Evolutionary conservation across 257 asterid species (phyloP).

Genomic region (Ocimum tenuiflorum): DNA sequence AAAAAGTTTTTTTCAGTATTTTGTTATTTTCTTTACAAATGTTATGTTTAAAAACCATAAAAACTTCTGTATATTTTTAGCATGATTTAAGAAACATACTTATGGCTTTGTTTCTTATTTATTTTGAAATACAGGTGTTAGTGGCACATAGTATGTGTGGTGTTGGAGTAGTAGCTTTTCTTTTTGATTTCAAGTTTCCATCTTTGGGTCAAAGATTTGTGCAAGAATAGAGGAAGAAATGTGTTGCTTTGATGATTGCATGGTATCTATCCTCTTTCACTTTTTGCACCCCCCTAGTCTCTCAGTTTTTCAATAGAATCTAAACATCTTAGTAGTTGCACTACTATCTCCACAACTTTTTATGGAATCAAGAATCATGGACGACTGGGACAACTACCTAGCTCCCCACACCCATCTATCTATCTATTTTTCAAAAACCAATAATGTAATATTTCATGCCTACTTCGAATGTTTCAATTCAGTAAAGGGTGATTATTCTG

Average conservation of each 20-base stretch:
- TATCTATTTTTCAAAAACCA: too few relatives aligned
- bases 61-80: too few relatives aligned
- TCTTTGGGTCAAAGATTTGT: slow-evolving; percentile 75
- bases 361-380: slow-evolving; percentile 31
- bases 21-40: too few relatives aligned
- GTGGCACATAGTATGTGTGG: too few relatives aligned
- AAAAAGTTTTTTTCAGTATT: too few relatives aligned
- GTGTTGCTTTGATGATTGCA: slow-evolving; percentile 71
- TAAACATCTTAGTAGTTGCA: slow-evolving; percentile 28
- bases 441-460: too few relatives aligned
- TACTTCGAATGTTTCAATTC: too few relatives aligned
- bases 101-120: too few relatives aligned
- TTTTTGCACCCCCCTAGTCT: slow-evolving; percentile 28
- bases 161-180: slow-evolving; percentile 20
- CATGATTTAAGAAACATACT: too few relatives aligned
- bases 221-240: slow-evolving; percentile 41
- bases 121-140: not conserved
- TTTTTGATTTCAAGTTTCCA: slow-evolving; percentile 44
- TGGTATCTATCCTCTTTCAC: slow-evolving; percentile 50
- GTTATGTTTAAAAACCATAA: too few relatives aligned
- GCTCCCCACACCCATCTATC: slow-evolving; percentile 3
- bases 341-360: slow-evolving; percentile 19
- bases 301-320: slow-evolving; percentile 27
- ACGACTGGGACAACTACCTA: slow-evolving; percentile 10
- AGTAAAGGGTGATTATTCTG: too few relatives aligned